phyloP scores from a whole-genome alignment of 176 grass and related monocot species.

The Aegilops sharonensis region DNA sequence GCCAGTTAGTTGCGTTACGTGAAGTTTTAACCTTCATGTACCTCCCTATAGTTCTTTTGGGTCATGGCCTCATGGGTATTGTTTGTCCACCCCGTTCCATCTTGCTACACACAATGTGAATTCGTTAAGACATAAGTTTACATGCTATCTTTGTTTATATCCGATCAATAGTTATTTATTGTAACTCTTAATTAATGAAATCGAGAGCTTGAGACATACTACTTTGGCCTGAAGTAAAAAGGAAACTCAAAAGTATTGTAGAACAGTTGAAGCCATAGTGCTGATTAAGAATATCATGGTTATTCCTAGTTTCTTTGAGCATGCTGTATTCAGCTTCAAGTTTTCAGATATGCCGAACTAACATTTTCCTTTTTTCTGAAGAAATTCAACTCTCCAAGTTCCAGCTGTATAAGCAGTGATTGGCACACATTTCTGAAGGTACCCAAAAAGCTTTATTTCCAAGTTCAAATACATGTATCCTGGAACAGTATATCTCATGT shows the following conservation, averaged over 20 bases:
- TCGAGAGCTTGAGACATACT: slow-evolving; percentile 1
- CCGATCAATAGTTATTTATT: slow-evolving; percentile 1
- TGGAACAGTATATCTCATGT: slow-evolving; percentile 2
- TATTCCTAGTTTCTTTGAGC: slow-evolving; percentile 13
- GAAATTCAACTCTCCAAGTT: slow-evolving; percentile 97
- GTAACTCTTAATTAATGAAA: slow-evolving; percentile 14
- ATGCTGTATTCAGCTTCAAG: slow-evolving; percentile 24
- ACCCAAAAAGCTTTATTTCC: slow-evolving; percentile 11
- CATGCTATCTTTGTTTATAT: neutral
- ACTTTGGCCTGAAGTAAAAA: slow-evolving; percentile 12
- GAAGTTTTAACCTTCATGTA: slow-evolving; percentile 10
- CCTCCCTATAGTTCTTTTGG: neutral
- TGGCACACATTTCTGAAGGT: slow-evolving; percentile 92
- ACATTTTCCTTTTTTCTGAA: slow-evolving; percentile 47
- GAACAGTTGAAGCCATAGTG: slow-evolving; percentile 13
- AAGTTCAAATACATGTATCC: slow-evolving; percentile 20
- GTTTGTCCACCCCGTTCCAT: neutral
- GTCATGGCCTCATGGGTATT: neutral
- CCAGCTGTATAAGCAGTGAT: slow-evolving; percentile 73
- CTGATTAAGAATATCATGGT: slow-evolving; percentile 12
- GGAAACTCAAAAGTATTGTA: slow-evolving; percentile 2
- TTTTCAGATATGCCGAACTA: slow-evolving; percentile 27
- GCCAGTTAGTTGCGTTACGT: neutral
- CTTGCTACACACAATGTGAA: neutral
- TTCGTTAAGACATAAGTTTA: slow-evolving; percentile 5